phyloP scores from a whole-genome alignment of 331 rosid species.

The Telfairia occidentalis region DNA sequence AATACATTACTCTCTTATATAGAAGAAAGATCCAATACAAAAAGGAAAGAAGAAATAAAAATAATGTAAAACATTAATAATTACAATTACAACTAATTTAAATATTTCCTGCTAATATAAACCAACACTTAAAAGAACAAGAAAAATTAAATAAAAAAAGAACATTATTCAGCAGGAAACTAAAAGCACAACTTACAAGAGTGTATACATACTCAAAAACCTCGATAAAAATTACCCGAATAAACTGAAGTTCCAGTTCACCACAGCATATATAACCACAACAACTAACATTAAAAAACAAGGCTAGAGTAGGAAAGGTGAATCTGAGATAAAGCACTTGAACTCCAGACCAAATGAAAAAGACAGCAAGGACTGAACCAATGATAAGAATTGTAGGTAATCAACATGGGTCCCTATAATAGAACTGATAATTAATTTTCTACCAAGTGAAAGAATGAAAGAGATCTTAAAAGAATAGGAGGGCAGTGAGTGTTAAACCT shows the following conservation, averaged over 20 bases:
- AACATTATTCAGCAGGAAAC: neutral
- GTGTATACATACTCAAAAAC: neutral
- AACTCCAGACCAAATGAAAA: neutral
- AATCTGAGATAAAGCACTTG: neutral
- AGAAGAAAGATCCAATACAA: no score
- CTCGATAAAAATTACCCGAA: neutral
- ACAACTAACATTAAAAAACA: neutral
- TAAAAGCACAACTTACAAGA: neutral
- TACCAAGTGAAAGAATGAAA: neutral
- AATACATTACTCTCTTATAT: no score
- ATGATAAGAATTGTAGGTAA: neutral
- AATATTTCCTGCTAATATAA: no score
- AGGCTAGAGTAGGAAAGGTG: neutral
- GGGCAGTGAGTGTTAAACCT: conserved; percentile 47
- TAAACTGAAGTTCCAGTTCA: neutral
- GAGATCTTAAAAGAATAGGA: neutral
- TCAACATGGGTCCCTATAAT: neutral
- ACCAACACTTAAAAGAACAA: no score
- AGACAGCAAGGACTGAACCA: neutral
- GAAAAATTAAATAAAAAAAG: neutral
- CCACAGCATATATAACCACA: neutral
- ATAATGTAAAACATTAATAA: no score
- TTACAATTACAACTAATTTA: no score
- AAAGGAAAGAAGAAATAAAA: no score
- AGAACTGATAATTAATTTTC: neutral